These are phyloP conservation scores for Plectosphaerella sp. DNA, from an alignment of 2,329 filamentous ascomycete genomes.

Conservation along the genomic window DNA sequence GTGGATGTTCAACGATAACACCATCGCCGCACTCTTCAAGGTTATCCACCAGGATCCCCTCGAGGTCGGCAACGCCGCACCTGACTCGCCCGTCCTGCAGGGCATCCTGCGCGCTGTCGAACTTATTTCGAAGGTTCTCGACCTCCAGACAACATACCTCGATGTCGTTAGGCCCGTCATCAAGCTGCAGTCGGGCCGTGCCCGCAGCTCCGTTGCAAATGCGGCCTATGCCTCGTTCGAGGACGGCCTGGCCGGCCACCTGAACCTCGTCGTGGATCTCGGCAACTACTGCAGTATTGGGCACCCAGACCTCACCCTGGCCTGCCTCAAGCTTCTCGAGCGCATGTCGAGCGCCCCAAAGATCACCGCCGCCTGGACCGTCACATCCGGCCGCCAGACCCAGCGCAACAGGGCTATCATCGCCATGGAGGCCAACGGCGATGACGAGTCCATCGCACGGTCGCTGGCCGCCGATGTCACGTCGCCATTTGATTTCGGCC, in stretches of 20 bases:
- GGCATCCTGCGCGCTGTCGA: slow-evolving; percentile 77
- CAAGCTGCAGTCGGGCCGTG: slow-evolving; percentile 58
- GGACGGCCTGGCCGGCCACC: slow-evolving; percentile 79
- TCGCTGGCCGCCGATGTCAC: slow-evolving; percentile 67
- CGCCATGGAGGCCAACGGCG: slow-evolving; percentile 76
- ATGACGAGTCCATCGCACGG: slow-evolving; percentile 73
- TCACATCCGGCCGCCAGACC: slow-evolving; percentile 18
- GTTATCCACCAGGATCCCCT: slow-evolving; percentile 72
- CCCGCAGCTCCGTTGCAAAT: slow-evolving; percentile 62
- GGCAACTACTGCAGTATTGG: slow-evolving; percentile 84
- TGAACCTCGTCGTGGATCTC: slow-evolving; percentile 75
- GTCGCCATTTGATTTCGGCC: slow-evolving; percentile 66
- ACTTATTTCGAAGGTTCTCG: slow-evolving; percentile 76
- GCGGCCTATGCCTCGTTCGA: slow-evolving; percentile 84
- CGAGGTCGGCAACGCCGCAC: slow-evolving; percentile 66
- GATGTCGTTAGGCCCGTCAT: slow-evolving; percentile 80
- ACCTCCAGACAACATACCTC: slow-evolving; percentile 86
- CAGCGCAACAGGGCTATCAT: slow-evolving; percentile 82
- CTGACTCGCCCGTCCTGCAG: slow-evolving; percentile 76
- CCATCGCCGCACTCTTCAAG: slow-evolving; percentile 73
- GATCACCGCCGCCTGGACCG: slow-evolving; percentile 65
- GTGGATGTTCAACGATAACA: slow-evolving; percentile 93
- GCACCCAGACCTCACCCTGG: slow-evolving; percentile 74
- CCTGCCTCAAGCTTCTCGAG: slow-evolving; percentile 76
- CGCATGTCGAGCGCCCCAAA: slow-evolving; percentile 81